Evolutionary conservation across 371 early-diverging fungal species (phyloP).

Genomic region (Apophysomyces sp.): DNA sequence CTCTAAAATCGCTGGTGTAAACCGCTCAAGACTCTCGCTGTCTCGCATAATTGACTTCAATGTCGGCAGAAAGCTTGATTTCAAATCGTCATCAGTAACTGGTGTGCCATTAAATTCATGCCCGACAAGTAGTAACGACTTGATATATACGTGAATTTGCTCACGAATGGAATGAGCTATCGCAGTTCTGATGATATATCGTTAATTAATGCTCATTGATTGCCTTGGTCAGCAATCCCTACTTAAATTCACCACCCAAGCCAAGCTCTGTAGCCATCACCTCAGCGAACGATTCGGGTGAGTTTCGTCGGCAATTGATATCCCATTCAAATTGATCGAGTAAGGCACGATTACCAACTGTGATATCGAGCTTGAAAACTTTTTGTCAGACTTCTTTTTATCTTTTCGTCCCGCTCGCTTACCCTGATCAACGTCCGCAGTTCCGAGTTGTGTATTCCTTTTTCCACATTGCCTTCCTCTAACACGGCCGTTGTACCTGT

Average conservation of each 20-base stretch:
- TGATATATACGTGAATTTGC: slow-evolving; percentile 82
- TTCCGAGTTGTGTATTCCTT: slow-evolving; percentile 27
- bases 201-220: neutral
- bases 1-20: slow-evolving; percentile 66
- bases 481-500: slow-evolving; percentile 18
- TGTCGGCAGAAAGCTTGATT: slow-evolving; percentile 68
- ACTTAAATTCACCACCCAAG: slow-evolving; percentile 79
- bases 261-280: slow-evolving; percentile 66
- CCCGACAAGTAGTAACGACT: slow-evolving; percentile 80
- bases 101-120: slow-evolving; percentile 66
- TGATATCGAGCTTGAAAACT: slow-evolving; percentile 70
- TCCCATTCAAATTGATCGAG: slow-evolving; percentile 96
- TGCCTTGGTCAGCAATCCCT: slow-evolving; percentile 13
- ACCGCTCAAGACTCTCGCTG: slow-evolving; percentile 48
- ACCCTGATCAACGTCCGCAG: slow-evolving; percentile 62
- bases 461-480: slow-evolving; percentile 22
- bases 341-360: slow-evolving; percentile 77
- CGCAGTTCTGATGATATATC: slow-evolving; percentile 65
- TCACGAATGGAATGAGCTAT: slow-evolving; percentile 94
- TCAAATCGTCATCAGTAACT: slow-evolving; percentile 77
- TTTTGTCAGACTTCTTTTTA: neutral
- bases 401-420: neutral
- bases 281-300: slow-evolving; percentile 79
- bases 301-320: slow-evolving; percentile 68
- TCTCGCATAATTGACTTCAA: slow-evolving; percentile 54